phyloP scores from a whole-genome alignment of 2,329 filamentous ascomycete species.

The Colletotrichum tamarilloi region DNA sequence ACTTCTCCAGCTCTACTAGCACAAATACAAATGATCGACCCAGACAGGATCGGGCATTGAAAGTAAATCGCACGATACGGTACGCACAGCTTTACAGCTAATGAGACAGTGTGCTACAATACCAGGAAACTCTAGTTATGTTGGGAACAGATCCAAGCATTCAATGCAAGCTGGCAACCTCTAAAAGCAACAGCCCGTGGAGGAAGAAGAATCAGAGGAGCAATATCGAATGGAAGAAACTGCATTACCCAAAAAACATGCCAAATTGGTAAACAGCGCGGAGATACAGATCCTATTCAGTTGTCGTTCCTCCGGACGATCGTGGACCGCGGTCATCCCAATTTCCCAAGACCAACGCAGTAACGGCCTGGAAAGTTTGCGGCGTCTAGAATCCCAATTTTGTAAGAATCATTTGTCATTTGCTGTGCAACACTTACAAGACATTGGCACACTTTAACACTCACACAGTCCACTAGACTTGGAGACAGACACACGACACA shows the following conservation, averaged over 20 bases:
- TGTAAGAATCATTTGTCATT: background rate
- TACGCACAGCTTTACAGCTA: no score
- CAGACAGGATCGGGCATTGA: no score
- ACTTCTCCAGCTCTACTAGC: no score
- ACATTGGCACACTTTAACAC: background rate
- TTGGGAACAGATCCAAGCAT: no score
- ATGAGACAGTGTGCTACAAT: no score
- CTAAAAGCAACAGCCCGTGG: no score
- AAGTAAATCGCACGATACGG: no score
- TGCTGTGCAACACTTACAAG: background rate
- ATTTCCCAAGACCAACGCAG: background rate
- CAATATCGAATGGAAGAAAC: background rate
- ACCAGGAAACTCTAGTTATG: no score
- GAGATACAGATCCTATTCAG: background rate
- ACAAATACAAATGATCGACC: no score
- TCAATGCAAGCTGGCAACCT: no score
- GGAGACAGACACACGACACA: background rate
- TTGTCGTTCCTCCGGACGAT: background rate
- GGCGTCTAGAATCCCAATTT: background rate
- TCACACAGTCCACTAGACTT: background rate
- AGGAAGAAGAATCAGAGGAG: background rate
- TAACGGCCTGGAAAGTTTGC: background rate
- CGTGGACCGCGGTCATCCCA: background rate
- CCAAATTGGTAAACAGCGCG: background rate
- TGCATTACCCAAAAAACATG: background rate